Base-by-base conservation (phyloP, 2,329 filamentous ascomycete genomes). In the Microthyrium microscopicum region DNA sequence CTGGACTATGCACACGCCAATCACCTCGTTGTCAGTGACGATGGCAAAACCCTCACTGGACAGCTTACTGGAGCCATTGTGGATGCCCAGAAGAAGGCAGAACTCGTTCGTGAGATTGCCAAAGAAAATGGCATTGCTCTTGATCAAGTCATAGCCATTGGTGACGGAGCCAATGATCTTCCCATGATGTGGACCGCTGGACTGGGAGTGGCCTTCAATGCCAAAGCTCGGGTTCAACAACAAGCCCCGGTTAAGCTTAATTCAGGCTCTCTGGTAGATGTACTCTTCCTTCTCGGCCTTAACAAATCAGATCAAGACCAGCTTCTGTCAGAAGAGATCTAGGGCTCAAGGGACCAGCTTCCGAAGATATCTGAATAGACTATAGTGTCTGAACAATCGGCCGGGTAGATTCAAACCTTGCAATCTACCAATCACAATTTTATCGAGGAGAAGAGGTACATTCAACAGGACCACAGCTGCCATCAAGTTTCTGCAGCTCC, bases 1-100 rank as follows among this genome's bases (percentile, higher is more conserved):
- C 70, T 98, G 36, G 81, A 95, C 54, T 75, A 93, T 49, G 84
- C 82, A 0, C 73, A 77, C 51, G 89, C 89, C 26, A 98, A 98
- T 53, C 75, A 87, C 46, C 77, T 87, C 0, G 67, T 74, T 12
- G 62, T 77, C 12, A 71, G 73, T 40, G 60, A 68, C 5, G 50
- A 54, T 19, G 48, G 48, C 4, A 40, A 60, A 11, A 62, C 58
- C 19, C 57, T 89, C 26, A 87, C 79, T 0, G 81, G 81, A 16
- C 74, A 83, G 47, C 65, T 84, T 2, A 61, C 69, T 31, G 77
- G 77, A 5, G 60, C 66, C 15, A 84, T 89, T 35, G 77, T 89
- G 7, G 75, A 84, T 46, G 76, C 72, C 36, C 70, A 82, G 57
- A 68, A 73, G 49, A 89, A 89, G 58, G 64, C 69, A 13, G 69